Base-by-base conservation (phyloP, 2,329 filamentous ascomycete species). In the Graphilbum sp. region DNA sequence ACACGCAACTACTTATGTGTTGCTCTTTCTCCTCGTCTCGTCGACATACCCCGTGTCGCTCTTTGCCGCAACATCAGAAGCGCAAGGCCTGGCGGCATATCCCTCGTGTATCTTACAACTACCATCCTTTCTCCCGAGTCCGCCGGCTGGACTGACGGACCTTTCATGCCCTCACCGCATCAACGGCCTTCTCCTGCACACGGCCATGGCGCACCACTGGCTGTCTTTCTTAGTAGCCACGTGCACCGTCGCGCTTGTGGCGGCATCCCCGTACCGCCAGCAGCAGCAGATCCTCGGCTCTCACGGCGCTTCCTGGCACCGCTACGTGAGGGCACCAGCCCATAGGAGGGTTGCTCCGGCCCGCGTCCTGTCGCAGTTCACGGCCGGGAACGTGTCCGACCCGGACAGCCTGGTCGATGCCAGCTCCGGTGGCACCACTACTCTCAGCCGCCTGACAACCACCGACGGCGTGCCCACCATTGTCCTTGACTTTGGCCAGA, bases 401-500 rank as follows among this genome's bases (percentile, higher is more conserved):
- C 47, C 58, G 2, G 47, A 54, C 5, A 56, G 53, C 1, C 43
- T 65, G 4, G 39, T 55, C 13, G 42, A 40, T 3, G 25, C 29
- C 4, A 50, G 50, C 6, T 46, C 46, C 4, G n/a, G n/a, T n/a
- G 42, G 42, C 13, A 38, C 52, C 4, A 57, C 59, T 1, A 46
- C 58, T 0, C 48, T 65, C 27, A 50, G 39, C 3, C 52, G 55
- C 5, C 19, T n/a, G 1, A 34, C 34, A 0, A n/a, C 35, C 4
- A 34, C 38, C 5, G 41, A 49, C 6, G 44, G 50, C 4, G 39
- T 49, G 0, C 61, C 64, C 1, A 52, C 52, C 2, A 46, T 68
- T 9, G 58, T 66, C 13, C 45, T 68, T n/a, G 65, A 69, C 45
- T 68, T 67, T 47, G 65, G 65, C 1, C 57, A 60, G 37, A 65